These are phyloP conservation scores for Smallanthus sonchifolius DNA, from an alignment of 129 eudicot genomes.

Conservation along the genomic window DNA sequence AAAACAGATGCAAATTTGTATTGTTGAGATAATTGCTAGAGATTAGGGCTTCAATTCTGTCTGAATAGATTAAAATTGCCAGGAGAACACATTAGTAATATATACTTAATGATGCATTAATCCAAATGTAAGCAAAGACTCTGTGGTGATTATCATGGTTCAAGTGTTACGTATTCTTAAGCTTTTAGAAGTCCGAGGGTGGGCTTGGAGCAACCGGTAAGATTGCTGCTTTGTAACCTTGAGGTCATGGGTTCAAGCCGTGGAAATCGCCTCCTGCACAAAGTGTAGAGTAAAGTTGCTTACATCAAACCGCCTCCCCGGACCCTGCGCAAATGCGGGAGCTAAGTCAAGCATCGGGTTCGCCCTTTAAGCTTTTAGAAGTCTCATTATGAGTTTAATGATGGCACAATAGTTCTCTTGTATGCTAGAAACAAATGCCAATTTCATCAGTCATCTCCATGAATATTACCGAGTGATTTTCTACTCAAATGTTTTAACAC, in stretches of 20 bases:
- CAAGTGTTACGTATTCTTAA: neutral
- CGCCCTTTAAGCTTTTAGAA: neutral
- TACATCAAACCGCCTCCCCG: too few species aligned
- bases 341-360: too few species aligned
- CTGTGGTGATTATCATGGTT: conserved; percentile 7
- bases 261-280: too few species aligned
- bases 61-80: neutral
- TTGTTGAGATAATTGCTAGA: neutral
- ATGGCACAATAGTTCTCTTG: neutral
- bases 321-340: too few species aligned
- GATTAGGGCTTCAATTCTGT: neutral
- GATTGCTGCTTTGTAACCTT: too few species aligned
- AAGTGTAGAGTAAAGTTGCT: too few species aligned
- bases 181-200: neutral
- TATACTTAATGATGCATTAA: neutral
- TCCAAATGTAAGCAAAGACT: conserved; percentile 5
- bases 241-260: too few species aligned
- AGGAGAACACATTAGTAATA: neutral
- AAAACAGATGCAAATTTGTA: neutral
- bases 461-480: neutral
- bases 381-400: neutral
- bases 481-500: neutral
- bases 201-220: too few species aligned
- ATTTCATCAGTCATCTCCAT: neutral
- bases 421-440: neutral